Percentiles rank a stretch among this genome's conserved stretches.
Evolutionary conservation across 441 rosid genomes (phyloP).

Genomic region (Theobroma grandiflorum): DNA sequence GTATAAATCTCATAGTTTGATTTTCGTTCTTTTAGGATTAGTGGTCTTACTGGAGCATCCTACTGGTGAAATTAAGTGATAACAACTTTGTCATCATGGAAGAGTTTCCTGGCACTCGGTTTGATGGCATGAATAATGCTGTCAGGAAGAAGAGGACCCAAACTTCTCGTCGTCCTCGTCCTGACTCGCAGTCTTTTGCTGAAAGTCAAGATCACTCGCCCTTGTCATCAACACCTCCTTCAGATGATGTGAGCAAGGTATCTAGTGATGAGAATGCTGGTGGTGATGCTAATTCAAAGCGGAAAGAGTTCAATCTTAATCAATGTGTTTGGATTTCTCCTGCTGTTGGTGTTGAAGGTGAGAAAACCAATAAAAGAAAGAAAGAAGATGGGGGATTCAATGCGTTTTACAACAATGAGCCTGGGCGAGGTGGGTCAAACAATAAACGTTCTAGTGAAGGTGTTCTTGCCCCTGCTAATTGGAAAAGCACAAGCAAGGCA

Average conservation of each 20-base stretch:
- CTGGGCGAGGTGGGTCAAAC: constrained; percentile 42
- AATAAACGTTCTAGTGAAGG: constrained; percentile 72
- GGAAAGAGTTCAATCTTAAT: constrained; percentile 79
- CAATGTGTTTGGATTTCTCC: constrained; percentile 61
- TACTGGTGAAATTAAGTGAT: constrained; percentile 24
- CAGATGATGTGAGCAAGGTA: constrained; percentile 59
- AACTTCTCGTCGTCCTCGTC: constrained; percentile 70
- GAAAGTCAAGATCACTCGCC: constrained; percentile 48
- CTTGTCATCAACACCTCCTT: constrained; percentile 47
- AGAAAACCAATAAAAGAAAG: constrained; percentile 36
- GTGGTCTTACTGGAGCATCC: constrained; percentile 12
- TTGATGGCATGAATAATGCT: constrained; percentile 47
- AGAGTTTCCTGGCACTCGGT: constrained; percentile 43
- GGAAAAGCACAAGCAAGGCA: constrained; percentile 52
- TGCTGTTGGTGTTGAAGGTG: constrained; percentile 40
- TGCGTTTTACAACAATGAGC: constrained; percentile 44
- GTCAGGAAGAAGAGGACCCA: constrained; percentile 79
- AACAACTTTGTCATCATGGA: constrained; percentile 54
- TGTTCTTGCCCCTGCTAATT: constrained; percentile 76
- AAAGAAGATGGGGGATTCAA: constrained; percentile 49
- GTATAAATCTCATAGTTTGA: not conserved
- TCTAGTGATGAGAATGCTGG: constrained; percentile 73
- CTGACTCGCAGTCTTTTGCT: constrained; percentile 48
- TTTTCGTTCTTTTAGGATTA: constrained; percentile 25
- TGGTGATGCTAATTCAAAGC: constrained; percentile 54